Base-by-base conservation (phyloP, 2,329 filamentous ascomycete species). In the Fulvia fulva region DNA sequence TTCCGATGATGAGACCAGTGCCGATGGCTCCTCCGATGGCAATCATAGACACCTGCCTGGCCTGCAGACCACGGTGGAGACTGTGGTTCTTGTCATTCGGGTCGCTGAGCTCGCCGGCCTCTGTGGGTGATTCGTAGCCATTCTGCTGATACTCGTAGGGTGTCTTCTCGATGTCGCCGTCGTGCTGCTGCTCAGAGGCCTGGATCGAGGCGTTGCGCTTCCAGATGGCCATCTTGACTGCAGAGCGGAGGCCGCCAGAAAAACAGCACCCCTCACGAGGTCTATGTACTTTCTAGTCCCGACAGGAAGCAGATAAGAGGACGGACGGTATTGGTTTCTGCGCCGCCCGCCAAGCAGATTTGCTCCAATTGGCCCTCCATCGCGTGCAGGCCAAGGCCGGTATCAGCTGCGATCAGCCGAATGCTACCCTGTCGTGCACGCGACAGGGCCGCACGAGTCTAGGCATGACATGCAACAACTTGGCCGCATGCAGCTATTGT, bases 1-100 rank as follows among this genome's bases (percentile, higher is more conserved):
- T 81, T 59, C 87, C 87, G 67, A 91, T 87, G 64, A 91, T 88
- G 56, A 91, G 78, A 71, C 88, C 88, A 54, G 87, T 90, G 56
- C 84, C 88, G 59, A 90, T 85, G 61, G 88, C 87, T 71, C 88
- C 88, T 68, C 87, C 88, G 59, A 90, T 88, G 64, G 88, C 88
- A 74, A 85, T 84, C 82, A 85, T 84, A 67, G 80, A 79, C 56
- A 84, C 80, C 60, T 83, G 81, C 51, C 81, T 74, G 34, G 80
- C 78, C 61, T 79, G 78, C 22, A 84, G 74, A 46, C 80, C 80
- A 64, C 81, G 79, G 61, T 81, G 78, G 49, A 83, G 73, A 60
- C 77, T 69, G 57, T 71, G 65, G 45, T 55, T 30, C 14, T 52
- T 37, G 49, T 67, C 65, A 6, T 49, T 52, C 6, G 67, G 63